Evolutionary conservation across 1,284 basidiomycete species (phyloP).

Genomic region (Mycena sp.): DNA sequence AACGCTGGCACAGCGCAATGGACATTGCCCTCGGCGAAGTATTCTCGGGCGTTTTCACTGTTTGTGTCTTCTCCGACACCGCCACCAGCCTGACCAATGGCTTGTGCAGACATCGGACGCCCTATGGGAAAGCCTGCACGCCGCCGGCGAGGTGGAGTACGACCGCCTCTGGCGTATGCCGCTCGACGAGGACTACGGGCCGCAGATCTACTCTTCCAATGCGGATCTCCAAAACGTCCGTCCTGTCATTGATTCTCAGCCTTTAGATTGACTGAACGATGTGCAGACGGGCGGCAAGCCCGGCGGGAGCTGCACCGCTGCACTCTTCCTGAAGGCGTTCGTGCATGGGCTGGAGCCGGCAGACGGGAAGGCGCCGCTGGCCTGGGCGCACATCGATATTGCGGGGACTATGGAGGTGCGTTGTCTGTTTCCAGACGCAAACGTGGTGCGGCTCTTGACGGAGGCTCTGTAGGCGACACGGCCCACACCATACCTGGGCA

Average conservation of each 20-base stretch:
- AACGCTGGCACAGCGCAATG: slow-evolving; percentile 61
- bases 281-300: slow-evolving; percentile 73
- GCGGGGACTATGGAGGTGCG: slow-evolving; percentile 82
- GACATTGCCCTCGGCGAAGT: slow-evolving; percentile 75
- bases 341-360: slow-evolving; percentile 73
- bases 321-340: slow-evolving; percentile 87
- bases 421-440: slow-evolving; percentile 6
- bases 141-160: slow-evolving; percentile 77
- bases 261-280: not conserved
- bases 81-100: not conserved
- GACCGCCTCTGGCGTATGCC: slow-evolving; percentile 91
- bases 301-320: slow-evolving; percentile 86
- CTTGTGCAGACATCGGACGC: slow-evolving; percentile 71
- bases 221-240: slow-evolving; percentile 86
- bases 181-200: slow-evolving; percentile 81
- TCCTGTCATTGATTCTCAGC: too few species aligned
- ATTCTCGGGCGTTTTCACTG: slow-evolving; percentile 85
- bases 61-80: slow-evolving; percentile 41
- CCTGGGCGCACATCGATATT: slow-evolving; percentile 89
- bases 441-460: not conserved
- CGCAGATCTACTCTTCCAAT: slow-evolving; percentile 82
- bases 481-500: slow-evolving; percentile 71
- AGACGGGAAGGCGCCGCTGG: slow-evolving; percentile 55
- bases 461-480: slow-evolving; percentile 55
- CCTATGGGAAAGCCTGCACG: slow-evolving; percentile 79